These are phyloP conservation scores for Scheffersomyces quercinus DNA, from an alignment of 1,139 yeast species.

Conservation along the genomic window DNA sequence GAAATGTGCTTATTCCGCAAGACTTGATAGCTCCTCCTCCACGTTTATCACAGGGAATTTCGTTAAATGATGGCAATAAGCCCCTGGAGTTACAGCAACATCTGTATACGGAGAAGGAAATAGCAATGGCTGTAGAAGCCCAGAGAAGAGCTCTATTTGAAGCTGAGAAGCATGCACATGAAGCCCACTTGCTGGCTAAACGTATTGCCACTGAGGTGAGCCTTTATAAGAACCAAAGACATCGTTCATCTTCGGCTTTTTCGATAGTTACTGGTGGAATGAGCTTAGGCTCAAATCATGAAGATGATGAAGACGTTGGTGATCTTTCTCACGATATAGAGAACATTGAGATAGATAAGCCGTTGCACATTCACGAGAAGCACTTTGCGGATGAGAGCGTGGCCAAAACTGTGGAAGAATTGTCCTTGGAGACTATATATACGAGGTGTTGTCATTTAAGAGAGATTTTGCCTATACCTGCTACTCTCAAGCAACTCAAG, in stretches of 20 bases:
- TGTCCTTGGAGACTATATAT: slow-evolving; percentile 71
- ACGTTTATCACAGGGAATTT: slow-evolving; percentile 63
- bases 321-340: slow-evolving; percentile 16
- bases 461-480: slow-evolving; percentile 91
- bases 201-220: slow-evolving; percentile 66
- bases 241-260: slow-evolving; percentile 7
- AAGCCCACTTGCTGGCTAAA: slow-evolving; percentile 70
- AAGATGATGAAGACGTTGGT: slow-evolving; percentile 23
- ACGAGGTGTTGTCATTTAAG: slow-evolving; percentile 92
- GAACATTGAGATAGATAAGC: slow-evolving; percentile 48
- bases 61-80: slow-evolving; percentile 34
- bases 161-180: slow-evolving; percentile 70
- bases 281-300: slow-evolving; percentile 8
- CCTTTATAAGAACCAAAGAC: slow-evolving; percentile 29
- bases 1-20: slow-evolving; percentile 77
- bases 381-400: slow-evolving; percentile 44
- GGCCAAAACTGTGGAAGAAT: slow-evolving; percentile 21
- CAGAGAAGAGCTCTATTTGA: slow-evolving; percentile 57
- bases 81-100: slow-evolving; percentile 18
- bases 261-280: background rate
- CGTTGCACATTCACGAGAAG: slow-evolving; percentile 67
- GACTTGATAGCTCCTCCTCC: slow-evolving; percentile 66
- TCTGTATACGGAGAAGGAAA: slow-evolving; percentile 51
- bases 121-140: slow-evolving; percentile 56
- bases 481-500: slow-evolving; percentile 81